Base-by-base conservation (phyloP, 768 basidiomycete genomes). In the Suillus tomentosus region DNA sequence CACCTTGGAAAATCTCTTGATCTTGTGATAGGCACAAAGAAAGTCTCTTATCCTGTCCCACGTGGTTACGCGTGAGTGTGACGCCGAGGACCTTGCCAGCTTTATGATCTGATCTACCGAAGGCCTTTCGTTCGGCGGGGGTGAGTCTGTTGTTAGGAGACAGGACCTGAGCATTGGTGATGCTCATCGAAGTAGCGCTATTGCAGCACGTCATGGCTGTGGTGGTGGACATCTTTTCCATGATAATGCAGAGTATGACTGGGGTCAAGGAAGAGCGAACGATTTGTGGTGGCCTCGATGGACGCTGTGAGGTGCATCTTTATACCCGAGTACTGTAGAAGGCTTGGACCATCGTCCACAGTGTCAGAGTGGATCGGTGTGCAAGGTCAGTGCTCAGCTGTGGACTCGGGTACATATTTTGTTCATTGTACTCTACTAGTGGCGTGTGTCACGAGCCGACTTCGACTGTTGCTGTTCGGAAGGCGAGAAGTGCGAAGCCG, bases 21-120 rank as follows among this genome's bases (percentile, higher is more conserved):
- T 51, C 45, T 13, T 56, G 14, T 15, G 22, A 24, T 57, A 22
- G 55, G 22, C 37, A 3, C 22, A 39, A 19, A 19, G 37, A 37
- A 39, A 15, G 24, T 31, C 22, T 55, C n/a, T 22, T 13, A 24
- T 13, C n/a, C 0, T 39, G 48, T 63, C 48, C 48, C 56, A 40
- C 27, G 56, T 37, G 40, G 53, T 68, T 64, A 40, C 63, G 65
- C 57, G 67, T 68, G 61, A 68, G 54, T 19, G 67, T 67, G 19
- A 67, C 59, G 9, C 67, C 67, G n/a, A 68, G 59, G 15, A 68
- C 48, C 43, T 67, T 60, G 5, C 58, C 59, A 24, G 66, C 66
- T 48, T 68, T 68, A 17, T 54, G 54, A 40, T 68, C 61, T 27
- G 67, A 68, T 45, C 43, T 55, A 51, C 63, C 39, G 27, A 64